These are phyloP conservation scores for Moniliophthora roreri DNA, from an alignment of 1,284 basidiomycete genomes.

Conservation along the genomic window DNA sequence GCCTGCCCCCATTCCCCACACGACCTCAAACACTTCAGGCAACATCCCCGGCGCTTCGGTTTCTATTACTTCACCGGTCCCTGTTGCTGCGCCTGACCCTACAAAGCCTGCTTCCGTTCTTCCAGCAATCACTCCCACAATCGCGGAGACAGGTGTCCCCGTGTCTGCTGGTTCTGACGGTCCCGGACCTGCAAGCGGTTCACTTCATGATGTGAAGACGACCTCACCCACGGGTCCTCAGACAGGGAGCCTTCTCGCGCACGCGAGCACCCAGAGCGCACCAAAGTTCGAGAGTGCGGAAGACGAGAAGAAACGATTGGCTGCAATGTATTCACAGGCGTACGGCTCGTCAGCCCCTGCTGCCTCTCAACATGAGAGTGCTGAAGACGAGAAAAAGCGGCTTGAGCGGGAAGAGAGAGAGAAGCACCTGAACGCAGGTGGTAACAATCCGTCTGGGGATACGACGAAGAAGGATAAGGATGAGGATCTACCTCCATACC, in stretches of 20 bases:
- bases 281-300: constrained; percentile 41
- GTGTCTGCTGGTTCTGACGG: constrained; percentile 47
- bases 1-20: constrained; percentile 49
- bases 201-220: constrained; percentile 49
- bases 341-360: constrained; percentile 17
- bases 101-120: constrained; percentile 23
- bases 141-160: constrained; percentile 64
- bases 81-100: constrained; percentile 21
- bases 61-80: constrained; percentile 23
- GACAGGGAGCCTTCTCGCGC: constrained; percentile 29
- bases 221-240: constrained; percentile 30
- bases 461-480: constrained; percentile 31
- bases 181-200: constrained; percentile 66
- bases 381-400: constrained; percentile 69
- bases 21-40: constrained; percentile 21
- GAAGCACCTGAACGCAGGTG: constrained; percentile 39
- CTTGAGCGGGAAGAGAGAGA: constrained; percentile 67
- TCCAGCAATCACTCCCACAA: constrained; percentile 50
- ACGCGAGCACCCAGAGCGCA: constrained; percentile 11
- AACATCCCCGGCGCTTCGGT: constrained; percentile 16
- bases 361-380: constrained; percentile 40
- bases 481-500: constrained; percentile 67
- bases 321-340: constrained; percentile 36
- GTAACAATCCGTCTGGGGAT: neutral
- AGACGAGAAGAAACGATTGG: constrained; percentile 54